phyloP scores from a whole-genome alignment of 257 asterid genomes.

The Jacaranda copaia region DNA sequence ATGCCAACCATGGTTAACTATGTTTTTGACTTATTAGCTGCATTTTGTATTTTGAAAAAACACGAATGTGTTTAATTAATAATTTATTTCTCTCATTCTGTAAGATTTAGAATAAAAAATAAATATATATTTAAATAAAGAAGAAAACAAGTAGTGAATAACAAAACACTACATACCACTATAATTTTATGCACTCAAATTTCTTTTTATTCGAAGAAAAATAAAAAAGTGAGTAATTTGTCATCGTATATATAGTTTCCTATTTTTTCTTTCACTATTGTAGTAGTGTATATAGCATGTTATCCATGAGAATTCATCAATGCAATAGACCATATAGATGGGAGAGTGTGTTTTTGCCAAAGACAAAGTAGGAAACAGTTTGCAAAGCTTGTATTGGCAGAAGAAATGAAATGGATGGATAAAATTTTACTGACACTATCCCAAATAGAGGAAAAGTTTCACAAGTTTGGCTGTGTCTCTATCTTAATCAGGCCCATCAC shows the following conservation, averaged over 20 bases:
- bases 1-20: no score
- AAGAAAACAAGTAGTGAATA: no score
- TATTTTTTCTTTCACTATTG: not conserved
- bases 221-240: no score
- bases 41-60: no score
- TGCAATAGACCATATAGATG: not conserved
- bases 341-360: slow-evolving; percentile 5
- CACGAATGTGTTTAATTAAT: no score
- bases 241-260: no score
- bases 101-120: not conserved
- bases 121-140: not conserved
- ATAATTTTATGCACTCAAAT: no score
- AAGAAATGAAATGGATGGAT: slow-evolving; percentile 32
- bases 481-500: slow-evolving; percentile 40
- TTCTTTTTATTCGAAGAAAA: no score
- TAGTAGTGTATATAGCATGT: not conserved
- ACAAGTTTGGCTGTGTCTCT: slow-evolving; percentile 49
- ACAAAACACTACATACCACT: not conserved
- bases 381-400: slow-evolving; percentile 36
- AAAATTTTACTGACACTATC: slow-evolving; percentile 39
- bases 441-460: slow-evolving; percentile 44
- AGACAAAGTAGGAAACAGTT: slow-evolving; percentile 37
- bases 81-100: no score
- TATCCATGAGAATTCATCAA: slow-evolving; percentile 12
- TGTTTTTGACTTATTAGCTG: no score